phyloP scores from a whole-genome alignment of 1,284 basidiomycete genomes.

The Xerocomus cyaneibrunnescens region DNA sequence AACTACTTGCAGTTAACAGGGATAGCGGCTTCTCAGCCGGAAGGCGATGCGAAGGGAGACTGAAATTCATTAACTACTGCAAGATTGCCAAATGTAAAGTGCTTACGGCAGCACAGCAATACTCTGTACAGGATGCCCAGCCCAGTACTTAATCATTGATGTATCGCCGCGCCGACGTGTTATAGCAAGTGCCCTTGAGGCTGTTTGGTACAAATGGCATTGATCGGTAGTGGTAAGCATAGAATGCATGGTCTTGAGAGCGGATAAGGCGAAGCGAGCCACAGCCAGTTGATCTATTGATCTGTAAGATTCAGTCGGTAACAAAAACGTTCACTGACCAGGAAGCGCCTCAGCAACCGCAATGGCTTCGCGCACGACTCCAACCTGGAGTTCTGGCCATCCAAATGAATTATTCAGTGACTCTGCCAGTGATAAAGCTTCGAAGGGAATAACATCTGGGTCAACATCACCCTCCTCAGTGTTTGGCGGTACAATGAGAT shows the following conservation, averaged over 20 bases:
- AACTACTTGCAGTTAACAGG: slow-evolving; percentile 44
- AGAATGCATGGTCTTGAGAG: slow-evolving; percentile 66
- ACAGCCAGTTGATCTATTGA: slow-evolving; percentile 69
- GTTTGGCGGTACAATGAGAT: slow-evolving; percentile 40
- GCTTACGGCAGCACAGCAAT: slow-evolving; percentile 77
- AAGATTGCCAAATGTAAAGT: slow-evolving; percentile 6
- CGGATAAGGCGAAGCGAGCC: slow-evolving; percentile 75
- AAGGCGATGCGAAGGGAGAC: slow-evolving; percentile 68
- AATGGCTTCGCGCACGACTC: slow-evolving; percentile 88
- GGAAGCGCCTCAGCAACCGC: slow-evolving; percentile 90
- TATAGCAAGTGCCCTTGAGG: slow-evolving; percentile 65
- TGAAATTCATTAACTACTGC: slow-evolving; percentile 33
- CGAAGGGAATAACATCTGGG: slow-evolving; percentile 28
- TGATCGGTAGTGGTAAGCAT: slow-evolving; percentile 75
- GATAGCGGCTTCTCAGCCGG: slow-evolving; percentile 74
- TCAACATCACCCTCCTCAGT: slow-evolving; percentile 4
- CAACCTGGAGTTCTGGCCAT: slow-evolving; percentile 93
- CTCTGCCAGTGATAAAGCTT: slow-evolving; percentile 22
- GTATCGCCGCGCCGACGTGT: slow-evolving; percentile 75
- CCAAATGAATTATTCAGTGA: slow-evolving; percentile 63
- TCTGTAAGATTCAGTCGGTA: slow-evolving; percentile 13
- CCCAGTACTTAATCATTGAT: slow-evolving; percentile 78
- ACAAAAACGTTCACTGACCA: slow-evolving; percentile 48
- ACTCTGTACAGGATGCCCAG: slow-evolving; percentile 73
- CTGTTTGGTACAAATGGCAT: slow-evolving; percentile 70